Evolutionary conservation across 257 asterid species (phyloP).

Genomic region (Ilex aquifolium): DNA sequence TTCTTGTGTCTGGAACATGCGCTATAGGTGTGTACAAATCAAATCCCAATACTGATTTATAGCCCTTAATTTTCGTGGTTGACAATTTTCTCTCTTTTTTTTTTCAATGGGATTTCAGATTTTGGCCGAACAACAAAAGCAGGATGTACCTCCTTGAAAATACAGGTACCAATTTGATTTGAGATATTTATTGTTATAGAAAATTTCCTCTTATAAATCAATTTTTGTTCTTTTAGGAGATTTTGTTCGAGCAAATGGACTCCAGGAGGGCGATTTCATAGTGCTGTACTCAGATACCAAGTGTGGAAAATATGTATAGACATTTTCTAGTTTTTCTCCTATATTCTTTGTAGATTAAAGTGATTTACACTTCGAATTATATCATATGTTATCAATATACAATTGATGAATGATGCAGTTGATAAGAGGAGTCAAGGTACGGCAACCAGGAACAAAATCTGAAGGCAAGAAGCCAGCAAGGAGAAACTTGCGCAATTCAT

Average conservation of each 20-base stretch:
- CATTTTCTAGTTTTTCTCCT: neutral
- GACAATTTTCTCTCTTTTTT: neutral
- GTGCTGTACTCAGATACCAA: constrained; percentile 60
- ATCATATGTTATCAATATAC: neutral
- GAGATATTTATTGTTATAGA: neutral
- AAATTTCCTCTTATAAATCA: neutral
- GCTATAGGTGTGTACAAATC: neutral
- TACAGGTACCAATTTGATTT: constrained; percentile 37
- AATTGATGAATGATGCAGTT: constrained; percentile 7
- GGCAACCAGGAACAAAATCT: constrained; percentile 48
- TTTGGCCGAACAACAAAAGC: constrained; percentile 89
- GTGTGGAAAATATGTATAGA: constrained; percentile 80
- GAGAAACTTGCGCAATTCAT: constrained; percentile 42
- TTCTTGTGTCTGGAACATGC: neutral
- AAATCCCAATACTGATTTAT: neutral
- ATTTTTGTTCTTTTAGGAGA: constrained; percentile 29
- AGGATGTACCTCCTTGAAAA: constrained; percentile 94
- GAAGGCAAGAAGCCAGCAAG: constrained; percentile 69
- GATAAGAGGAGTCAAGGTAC: constrained; percentile 76
- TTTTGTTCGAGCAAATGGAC: constrained; percentile 57
- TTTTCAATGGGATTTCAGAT: constrained; percentile 27
- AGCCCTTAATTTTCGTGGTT: neutral
- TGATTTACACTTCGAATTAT: neutral
- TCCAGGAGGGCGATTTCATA: constrained; percentile 64
- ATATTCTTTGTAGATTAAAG: neutral